Conservation (phyloP, 176 grass and related monocot genomes). For the Cenchrus fungigraminus region DNA sequence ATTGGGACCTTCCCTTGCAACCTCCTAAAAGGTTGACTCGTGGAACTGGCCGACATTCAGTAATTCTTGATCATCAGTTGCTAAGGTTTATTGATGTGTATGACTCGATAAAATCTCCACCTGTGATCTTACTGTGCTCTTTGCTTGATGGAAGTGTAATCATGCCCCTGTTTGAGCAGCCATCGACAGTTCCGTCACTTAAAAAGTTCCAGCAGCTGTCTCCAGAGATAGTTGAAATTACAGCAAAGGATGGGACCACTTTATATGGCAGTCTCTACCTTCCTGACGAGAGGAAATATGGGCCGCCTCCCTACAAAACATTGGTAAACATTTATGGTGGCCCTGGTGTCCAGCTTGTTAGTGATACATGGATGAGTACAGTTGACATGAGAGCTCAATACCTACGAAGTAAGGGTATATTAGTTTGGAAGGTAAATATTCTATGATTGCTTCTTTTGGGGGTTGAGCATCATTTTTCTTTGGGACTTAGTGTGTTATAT, state of each 20-base stretch:
- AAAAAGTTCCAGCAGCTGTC: constrained; percentile 73
- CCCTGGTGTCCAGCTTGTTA: constrained; percentile 87
- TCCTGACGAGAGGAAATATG: constrained; percentile 86
- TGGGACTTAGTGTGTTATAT: not conserved
- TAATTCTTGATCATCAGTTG: constrained; percentile 95
- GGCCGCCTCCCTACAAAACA: constrained; percentile 91
- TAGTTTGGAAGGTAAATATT: constrained; percentile 97
- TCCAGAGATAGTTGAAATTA: constrained; percentile 85
- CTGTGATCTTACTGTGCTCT: constrained; percentile 78
- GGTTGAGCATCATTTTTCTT: constrained; percentile 18
- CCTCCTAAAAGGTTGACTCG: constrained; percentile 79
- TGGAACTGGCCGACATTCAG: constrained; percentile 82
- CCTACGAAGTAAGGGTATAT: constrained; percentile 86
- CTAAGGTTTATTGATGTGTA: constrained; percentile 93
- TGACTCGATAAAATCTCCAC: constrained; percentile 83
- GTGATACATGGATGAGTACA: constrained; percentile 92
- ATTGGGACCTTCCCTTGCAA: constrained; percentile 75
- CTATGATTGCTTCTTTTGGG: not conserved
- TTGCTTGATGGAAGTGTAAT: constrained; percentile 89
- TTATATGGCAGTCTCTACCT: constrained; percentile 89
- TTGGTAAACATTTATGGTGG: constrained; percentile 90
- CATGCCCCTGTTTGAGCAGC: constrained; percentile 85
- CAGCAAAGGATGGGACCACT: constrained; percentile 74
- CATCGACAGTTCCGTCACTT: constrained; percentile 59
- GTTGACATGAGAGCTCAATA: constrained; percentile 99